Evolutionary conservation across 2,329 filamentous ascomycete species (phyloP).

Genomic region (Didymella pomorum): DNA sequence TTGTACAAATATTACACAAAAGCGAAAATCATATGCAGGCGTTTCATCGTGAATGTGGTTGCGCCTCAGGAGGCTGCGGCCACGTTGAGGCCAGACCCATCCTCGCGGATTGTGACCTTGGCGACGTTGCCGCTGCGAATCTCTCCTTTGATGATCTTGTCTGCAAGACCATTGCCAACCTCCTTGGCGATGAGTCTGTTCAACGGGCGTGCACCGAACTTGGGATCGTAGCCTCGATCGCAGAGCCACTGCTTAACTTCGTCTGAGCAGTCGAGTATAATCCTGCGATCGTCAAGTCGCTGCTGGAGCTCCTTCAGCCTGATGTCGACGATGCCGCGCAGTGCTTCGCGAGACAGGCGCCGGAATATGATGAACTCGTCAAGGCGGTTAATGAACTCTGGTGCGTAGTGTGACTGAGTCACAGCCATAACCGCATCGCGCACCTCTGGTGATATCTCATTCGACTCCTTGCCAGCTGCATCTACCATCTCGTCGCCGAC

Average conservation of each 20-base stretch:
- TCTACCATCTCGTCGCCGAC: slow-evolving; percentile 75
- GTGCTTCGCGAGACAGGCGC: slow-evolving; percentile 76
- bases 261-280: slow-evolving; percentile 74
- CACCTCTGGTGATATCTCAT: slow-evolving; percentile 75
- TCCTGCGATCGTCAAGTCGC: slow-evolving; percentile 84
- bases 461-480: slow-evolving; percentile 61
- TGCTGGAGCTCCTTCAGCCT: slow-evolving; percentile 83
- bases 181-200: slow-evolving; percentile 91
- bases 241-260: slow-evolving; percentile 86
- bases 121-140: slow-evolving; percentile 79
- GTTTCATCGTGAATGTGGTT: slow-evolving; percentile 30
- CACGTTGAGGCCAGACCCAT: slow-evolving; percentile 39
- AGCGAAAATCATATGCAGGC: slow-evolving; percentile 26
- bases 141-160: slow-evolving; percentile 88
- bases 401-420: slow-evolving; percentile 76
- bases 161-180: slow-evolving; percentile 86
- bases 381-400: slow-evolving; percentile 95
- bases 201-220: slow-evolving; percentile 87
- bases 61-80: slow-evolving; percentile 21
- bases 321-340: slow-evolving; percentile 94
- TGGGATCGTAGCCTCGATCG: slow-evolving; percentile 87
- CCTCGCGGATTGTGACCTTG: slow-evolving; percentile 71
- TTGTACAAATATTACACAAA: slow-evolving; percentile 16
- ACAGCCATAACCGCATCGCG: slow-evolving; percentile 88
- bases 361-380: slow-evolving; percentile 98